Conservation (phyloP, 2,329 filamentous ascomycete genomes). For the Pseudogymnoascus sp. region DNA sequence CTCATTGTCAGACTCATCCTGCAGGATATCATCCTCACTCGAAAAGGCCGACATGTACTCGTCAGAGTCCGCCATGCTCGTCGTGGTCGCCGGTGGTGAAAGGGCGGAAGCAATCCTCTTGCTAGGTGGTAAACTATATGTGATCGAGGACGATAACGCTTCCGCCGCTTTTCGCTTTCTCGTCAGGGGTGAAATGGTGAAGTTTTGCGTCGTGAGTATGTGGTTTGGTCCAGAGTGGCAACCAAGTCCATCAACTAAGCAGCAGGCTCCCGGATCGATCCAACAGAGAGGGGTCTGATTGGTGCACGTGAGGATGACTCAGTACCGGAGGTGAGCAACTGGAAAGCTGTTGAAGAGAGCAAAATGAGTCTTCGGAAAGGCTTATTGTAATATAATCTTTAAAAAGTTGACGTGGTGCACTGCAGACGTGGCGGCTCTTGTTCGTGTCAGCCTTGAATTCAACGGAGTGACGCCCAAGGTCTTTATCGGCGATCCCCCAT, state of each 20-base stretch:
- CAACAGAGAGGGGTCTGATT: slow-evolving; percentile 1
- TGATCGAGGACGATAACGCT: slow-evolving; percentile 29
- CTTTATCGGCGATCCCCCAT: slow-evolving; percentile 6
- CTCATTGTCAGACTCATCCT: slow-evolving; percentile 69
- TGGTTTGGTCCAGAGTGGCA: not conserved
- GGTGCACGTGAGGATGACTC: slow-evolving; percentile 9
- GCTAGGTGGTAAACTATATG: slow-evolving; percentile 26
- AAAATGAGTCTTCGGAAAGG: not conserved
- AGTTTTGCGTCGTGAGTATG: not conserved
- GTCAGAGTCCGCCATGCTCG: slow-evolving; percentile 79
- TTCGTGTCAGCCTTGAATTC: not conserved
- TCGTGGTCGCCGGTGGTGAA: slow-evolving; percentile 44
- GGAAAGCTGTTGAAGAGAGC: not conserved
- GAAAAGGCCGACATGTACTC: slow-evolving; percentile 82
- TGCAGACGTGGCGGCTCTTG: not conserved
- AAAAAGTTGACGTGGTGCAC: not conserved
- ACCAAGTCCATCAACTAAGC: slow-evolving; percentile 1
- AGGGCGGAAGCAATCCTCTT: slow-evolving; percentile 31
- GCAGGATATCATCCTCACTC: slow-evolving; percentile 64
- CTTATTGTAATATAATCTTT: not conserved
- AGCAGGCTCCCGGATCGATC: not conserved
- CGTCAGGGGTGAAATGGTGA: slow-evolving; percentile 44
- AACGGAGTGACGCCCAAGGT: slow-evolving; percentile 8
- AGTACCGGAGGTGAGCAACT: not conserved
- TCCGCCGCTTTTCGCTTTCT: slow-evolving; percentile 46